phyloP scores from a whole-genome alignment of 2,329 filamentous ascomycete species.

The Ascocoryne sarcoides region DNA sequence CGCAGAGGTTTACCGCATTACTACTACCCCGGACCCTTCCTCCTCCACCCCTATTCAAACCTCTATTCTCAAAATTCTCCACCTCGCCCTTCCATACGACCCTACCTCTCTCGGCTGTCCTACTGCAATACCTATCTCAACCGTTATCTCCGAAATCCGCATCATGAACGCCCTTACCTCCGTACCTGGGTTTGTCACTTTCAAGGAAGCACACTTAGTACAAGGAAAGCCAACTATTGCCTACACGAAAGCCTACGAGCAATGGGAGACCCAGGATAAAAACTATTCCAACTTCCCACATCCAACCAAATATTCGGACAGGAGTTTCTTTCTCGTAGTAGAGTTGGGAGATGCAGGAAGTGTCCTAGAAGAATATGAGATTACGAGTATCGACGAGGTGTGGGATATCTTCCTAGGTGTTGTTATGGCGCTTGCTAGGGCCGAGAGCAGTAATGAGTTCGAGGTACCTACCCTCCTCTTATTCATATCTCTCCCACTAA shows the following conservation, averaged over 20 bases:
- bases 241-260: conserved; percentile 51
- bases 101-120: conserved; percentile 11
- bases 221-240: conserved; percentile 44
- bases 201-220: conserved; percentile 55
- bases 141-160: conserved; percentile 49
- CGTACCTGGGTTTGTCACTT: conserved; percentile 56
- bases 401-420: conserved; percentile 58
- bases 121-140: conserved; percentile 29
- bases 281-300: conserved; percentile 51
- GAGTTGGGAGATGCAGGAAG: conserved; percentile 55
- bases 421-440: conserved; percentile 50
- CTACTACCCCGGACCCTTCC: too few species aligned
- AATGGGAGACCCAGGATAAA: conserved; percentile 28
- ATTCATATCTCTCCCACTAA: not conserved
- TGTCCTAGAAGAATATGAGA: conserved; percentile 49
- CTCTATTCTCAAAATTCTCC: conserved; percentile 57
- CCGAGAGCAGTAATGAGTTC: conserved; percentile 49
- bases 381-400: conserved; percentile 41
- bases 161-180: conserved; percentile 58
- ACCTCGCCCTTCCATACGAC: conserved; percentile 33
- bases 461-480: conserved; percentile 37
- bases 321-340: conserved; percentile 50
- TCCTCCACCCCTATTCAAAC: conserved; percentile 47
- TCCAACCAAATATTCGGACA: conserved; percentile 49
- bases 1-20: conserved; percentile 56